A percentile compares a stretch with the other conserved stretches of the same genome.
Conservation (phyloP, 768 basidiomycete genomes). For the Nidula microcarpa region DNA sequence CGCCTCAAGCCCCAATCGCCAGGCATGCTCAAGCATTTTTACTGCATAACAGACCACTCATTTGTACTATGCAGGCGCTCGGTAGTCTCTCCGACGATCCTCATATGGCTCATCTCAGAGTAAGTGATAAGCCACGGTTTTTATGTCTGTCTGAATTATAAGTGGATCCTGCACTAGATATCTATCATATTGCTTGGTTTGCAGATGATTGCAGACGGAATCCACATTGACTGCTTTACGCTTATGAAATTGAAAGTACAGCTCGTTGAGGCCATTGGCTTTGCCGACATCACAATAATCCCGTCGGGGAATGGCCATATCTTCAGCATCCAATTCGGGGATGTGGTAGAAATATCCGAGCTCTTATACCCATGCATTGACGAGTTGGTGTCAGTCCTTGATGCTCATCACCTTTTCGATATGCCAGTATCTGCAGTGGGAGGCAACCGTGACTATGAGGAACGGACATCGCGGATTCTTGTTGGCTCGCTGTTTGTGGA, state of each 20-base stretch:
- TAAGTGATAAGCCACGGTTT: no score
- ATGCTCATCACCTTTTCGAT: slow-evolving; percentile 49
- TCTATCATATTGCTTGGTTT: slow-evolving; percentile 56
- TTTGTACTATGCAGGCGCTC: no score
- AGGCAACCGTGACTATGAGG: slow-evolving; percentile 34
- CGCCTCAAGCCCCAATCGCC: no score
- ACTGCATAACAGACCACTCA: no score
- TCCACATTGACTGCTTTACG: slow-evolving; percentile 45
- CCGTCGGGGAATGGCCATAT: slow-evolving; percentile 44
- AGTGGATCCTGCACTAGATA: slow-evolving; percentile 28
- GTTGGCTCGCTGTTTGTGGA: slow-evolving; percentile 68
- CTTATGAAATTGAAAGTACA: slow-evolving; percentile 62
- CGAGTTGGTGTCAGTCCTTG: slow-evolving; percentile 55
- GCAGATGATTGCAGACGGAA: slow-evolving; percentile 65
- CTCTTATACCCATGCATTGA: slow-evolving; percentile 52
- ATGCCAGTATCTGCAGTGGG: slow-evolving; percentile 36
- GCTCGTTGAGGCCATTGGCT: slow-evolving; percentile 50
- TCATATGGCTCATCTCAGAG: no score
- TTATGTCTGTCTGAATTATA: no score
- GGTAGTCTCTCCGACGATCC: no score
- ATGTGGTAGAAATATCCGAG: slow-evolving; percentile 36
- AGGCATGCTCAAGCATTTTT: no score
- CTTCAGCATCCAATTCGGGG: slow-evolving; percentile 53
- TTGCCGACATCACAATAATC: slow-evolving; percentile 42
- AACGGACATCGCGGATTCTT: slow-evolving; percentile 38